Conservation (phyloP, 2,329 filamentous ascomycete genomes). For the Stylonectria norvegica region DNA sequence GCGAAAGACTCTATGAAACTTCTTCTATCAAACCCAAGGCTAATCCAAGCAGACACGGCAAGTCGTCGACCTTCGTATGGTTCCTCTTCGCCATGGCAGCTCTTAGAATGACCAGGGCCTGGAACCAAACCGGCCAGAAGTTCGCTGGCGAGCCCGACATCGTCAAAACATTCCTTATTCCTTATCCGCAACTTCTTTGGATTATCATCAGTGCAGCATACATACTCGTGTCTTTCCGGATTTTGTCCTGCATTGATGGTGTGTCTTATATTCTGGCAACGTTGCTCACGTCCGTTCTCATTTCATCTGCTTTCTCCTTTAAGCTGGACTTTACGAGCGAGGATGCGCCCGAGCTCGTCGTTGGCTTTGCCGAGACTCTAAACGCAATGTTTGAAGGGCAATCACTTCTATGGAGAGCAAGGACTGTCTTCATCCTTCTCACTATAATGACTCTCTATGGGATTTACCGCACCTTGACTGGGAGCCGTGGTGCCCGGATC, state of each 20-base stretch:
- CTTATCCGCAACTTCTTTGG: conserved; percentile 71
- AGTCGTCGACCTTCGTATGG: conserved; percentile 31
- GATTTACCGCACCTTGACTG: conserved; percentile 36
- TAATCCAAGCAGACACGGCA: conserved; percentile 21
- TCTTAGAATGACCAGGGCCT: conserved; percentile 68
- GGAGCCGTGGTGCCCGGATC: conserved; percentile 20
- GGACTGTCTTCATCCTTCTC: conserved; percentile 50
- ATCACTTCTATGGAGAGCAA: conserved; percentile 47
- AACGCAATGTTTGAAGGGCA: conserved; percentile 40
- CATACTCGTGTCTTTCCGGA: conserved; percentile 49
- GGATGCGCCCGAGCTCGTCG: conserved; percentile 80
- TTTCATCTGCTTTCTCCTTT: conserved; percentile 66
- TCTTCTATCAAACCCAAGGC: background rate
- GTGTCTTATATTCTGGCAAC: conserved; percentile 41
- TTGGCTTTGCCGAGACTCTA: conserved; percentile 41
- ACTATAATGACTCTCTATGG: conserved; percentile 37
- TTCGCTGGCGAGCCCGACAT: conserved; percentile 89
- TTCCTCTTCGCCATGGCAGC: conserved; percentile 50
- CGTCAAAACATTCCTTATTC: conserved; percentile 64
- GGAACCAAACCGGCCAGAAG: conserved; percentile 98
- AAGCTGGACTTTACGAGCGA: conserved; percentile 85
- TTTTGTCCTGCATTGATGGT: conserved; percentile 41
- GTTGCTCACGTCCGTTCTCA: conserved; percentile 40
- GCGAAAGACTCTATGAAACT: conserved; percentile 5
- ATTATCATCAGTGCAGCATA: conserved; percentile 67